Evolutionary conservation across 1,139 yeast genomes (phyloP).

Genomic region (Yamadazyma spencermartinsiae): DNA sequence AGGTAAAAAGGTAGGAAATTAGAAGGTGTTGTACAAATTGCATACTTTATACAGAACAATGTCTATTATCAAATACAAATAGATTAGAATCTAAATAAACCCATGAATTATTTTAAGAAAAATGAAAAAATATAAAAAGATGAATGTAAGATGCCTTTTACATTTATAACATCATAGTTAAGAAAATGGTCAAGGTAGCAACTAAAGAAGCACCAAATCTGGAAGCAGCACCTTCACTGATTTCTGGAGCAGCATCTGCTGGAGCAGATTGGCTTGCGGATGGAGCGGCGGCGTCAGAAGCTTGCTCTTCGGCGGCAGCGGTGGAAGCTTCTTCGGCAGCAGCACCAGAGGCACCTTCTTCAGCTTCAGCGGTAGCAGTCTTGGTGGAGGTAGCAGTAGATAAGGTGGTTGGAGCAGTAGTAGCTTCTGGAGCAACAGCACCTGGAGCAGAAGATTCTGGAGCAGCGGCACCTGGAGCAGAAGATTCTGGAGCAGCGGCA

Average conservation of each 20-base stretch:
- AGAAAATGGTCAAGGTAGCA: constrained; percentile 7
- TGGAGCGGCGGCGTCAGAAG: constrained; percentile 1
- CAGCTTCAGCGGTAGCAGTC: not conserved
- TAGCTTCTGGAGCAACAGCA: constrained; percentile 4
- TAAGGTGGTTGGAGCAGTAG: constrained; percentile 1
- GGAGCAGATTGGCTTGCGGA: constrained; percentile 1
- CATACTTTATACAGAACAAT: not conserved
- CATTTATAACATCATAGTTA: constrained; percentile 6
- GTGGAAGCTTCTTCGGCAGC: not conserved
- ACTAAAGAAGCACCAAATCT: constrained; percentile 8
- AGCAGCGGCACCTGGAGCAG: constrained; percentile 7
- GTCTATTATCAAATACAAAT: constrained; percentile 2
- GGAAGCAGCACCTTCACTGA: constrained; percentile 10
- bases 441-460: constrained; percentile 3
- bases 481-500: constrained; percentile 6
- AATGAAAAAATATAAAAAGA: not conserved
- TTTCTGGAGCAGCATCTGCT: constrained; percentile 4
- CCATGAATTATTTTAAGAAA: not conserved
- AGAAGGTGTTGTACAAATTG: too few relatives aligned
- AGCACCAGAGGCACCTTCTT: constrained; percentile 3
- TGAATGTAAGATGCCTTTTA: not conserved
- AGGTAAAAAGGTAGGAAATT: too few relatives aligned
- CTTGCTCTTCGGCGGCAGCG: constrained; percentile 1
- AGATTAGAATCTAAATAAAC: constrained; percentile 3
- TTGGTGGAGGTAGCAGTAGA: constrained; percentile 4